Base-by-base conservation (phyloP, 768 basidiomycete genomes). In the Tremella yokohamensis region DNA sequence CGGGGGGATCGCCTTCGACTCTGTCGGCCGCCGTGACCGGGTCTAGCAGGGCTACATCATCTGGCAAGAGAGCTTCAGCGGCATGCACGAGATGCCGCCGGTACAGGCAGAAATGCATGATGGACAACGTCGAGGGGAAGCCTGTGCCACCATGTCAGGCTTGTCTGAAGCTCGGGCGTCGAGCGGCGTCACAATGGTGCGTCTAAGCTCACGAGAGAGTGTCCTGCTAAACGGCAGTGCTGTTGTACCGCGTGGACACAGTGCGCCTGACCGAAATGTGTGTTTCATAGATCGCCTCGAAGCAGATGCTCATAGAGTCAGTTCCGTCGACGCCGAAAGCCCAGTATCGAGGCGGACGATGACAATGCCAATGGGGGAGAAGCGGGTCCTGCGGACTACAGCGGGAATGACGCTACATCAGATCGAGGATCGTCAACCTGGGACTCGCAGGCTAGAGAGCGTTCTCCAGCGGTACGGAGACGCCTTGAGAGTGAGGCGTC, bases 71-170 rank as follows among this genome's bases (percentile, higher is more conserved):
- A 26, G 52, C 39, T 7, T 42, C 52, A 26, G 52, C 40, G n/a
- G 52, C 52, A 8, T 54, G 52, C 52, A 54, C 52, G 11, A 40
- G 52, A 26, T 54, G 52, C 25, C 37, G 52, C 7, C 37, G 52
- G 3, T 54, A 54, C 29, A 15, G 52, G 12, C 52, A 54, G 24
- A 40, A 44, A 22, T 54, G 52, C 25, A 22, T 39, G 4, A 54
- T 54, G 13, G 22, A 13, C 16, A 3, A 26, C 12, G 19, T 26
- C 9, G 52, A 18, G 11, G 40, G 40, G 8, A 11, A 19, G 20
- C 34, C 51, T n/a, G 12, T 16, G 15, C 39, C 25, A 11, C 52
- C 52, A 13, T 54, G 52, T 26, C 22, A 22, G 11, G 40, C 37
- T 8, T 54, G 42, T 45, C 6, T 45, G n/a, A 45, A 45, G 22